Percentiles rank a stretch among this genome's conserved stretches.
phyloP scores from a whole-genome alignment of 1,139 yeast genomes.

The Arxiozyma slooffiae region DNA sequence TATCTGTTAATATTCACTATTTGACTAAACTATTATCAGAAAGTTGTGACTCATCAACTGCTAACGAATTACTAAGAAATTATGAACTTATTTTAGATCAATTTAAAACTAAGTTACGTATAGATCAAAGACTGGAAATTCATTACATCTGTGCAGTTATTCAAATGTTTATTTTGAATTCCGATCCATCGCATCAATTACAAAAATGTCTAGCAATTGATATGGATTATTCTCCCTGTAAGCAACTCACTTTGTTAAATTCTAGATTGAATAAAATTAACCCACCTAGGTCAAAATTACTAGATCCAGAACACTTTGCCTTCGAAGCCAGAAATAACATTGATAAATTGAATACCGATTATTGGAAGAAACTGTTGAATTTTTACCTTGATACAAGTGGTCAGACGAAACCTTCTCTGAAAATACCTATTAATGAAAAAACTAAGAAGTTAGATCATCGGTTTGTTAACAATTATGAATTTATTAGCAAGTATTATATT shows the following conservation, averaged over 20 bases:
- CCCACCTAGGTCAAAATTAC: conserved; percentile 18
- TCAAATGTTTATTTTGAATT: conserved; percentile 22
- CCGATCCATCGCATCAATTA: conserved; percentile 20
- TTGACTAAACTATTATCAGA: conserved; percentile 9
- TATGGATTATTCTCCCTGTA: conserved; percentile 28
- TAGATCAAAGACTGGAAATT: conserved; percentile 17
- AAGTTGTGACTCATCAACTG: conserved; percentile 13
- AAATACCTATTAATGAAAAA: background rate
- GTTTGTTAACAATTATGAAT: conserved; percentile 15
- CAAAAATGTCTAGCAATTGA: conserved; percentile 27
- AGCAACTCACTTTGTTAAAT: conserved; percentile 17
- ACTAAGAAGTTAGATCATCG: background rate
- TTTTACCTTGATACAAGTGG: conserved; percentile 14
- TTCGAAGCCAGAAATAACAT: conserved; percentile 1
- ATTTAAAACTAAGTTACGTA: conserved; percentile 13
- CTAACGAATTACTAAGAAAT: too few species aligned
- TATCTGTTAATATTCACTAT: conserved; percentile 10
- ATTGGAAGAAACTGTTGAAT: conserved; percentile 17
- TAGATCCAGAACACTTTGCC: conserved; percentile 20
- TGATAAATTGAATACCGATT: conserved; percentile 3
- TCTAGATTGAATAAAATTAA: conserved; percentile 22
- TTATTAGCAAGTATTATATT: conserved; percentile 7
- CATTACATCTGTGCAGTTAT: conserved; percentile 18
- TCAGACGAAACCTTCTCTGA: conserved; percentile 7
- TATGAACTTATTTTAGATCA: conserved; percentile 23